These are phyloP conservation scores for Nakaseomyces delphensis DNA, from an alignment of 1,139 yeast genomes.

Conservation along the genomic window DNA sequence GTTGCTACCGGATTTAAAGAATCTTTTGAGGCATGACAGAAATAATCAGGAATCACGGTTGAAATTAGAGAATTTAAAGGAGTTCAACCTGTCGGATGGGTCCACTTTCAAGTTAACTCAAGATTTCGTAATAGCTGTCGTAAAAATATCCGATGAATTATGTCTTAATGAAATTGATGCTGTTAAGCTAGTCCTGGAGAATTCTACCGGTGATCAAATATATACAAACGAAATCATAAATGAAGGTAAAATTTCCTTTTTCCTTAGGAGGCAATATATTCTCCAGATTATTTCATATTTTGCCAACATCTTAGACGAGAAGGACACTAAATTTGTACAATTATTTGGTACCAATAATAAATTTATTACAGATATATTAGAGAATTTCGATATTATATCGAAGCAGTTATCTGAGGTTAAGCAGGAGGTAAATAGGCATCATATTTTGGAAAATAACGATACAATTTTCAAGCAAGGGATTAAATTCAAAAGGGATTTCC, in stretches of 20 bases:
- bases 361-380: slow-evolving; percentile 38
- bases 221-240: slow-evolving; percentile 41
- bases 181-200: slow-evolving; percentile 41
- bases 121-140: slow-evolving; percentile 43
- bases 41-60: slow-evolving; percentile 45
- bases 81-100: slow-evolving; percentile 43
- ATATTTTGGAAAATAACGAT: slow-evolving; percentile 42
- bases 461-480: slow-evolving; percentile 49
- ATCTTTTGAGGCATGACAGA: slow-evolving; percentile 29
- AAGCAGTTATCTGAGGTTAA: slow-evolving; percentile 45
- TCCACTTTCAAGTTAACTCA: slow-evolving; percentile 42
- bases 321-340: slow-evolving; percentile 21
- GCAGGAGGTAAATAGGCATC: slow-evolving; percentile 60
- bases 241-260: slow-evolving; percentile 63
- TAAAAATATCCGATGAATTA: slow-evolving; percentile 53
- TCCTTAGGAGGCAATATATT: slow-evolving; percentile 59
- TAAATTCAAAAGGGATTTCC: slow-evolving; percentile 51
- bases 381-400: slow-evolving; percentile 52
- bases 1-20: slow-evolving; percentile 23
- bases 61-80: slow-evolving; percentile 42
- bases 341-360: slow-evolving; percentile 18
- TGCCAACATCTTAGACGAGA: slow-evolving; percentile 30
- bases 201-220: slow-evolving; percentile 36
- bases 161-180: slow-evolving; percentile 61
- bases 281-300: slow-evolving; percentile 60